Percentiles rank a stretch among this genome's conserved stretches.
Conservation (phyloP, 768 basidiomycete genomes). For the Russula compacta region DNA sequence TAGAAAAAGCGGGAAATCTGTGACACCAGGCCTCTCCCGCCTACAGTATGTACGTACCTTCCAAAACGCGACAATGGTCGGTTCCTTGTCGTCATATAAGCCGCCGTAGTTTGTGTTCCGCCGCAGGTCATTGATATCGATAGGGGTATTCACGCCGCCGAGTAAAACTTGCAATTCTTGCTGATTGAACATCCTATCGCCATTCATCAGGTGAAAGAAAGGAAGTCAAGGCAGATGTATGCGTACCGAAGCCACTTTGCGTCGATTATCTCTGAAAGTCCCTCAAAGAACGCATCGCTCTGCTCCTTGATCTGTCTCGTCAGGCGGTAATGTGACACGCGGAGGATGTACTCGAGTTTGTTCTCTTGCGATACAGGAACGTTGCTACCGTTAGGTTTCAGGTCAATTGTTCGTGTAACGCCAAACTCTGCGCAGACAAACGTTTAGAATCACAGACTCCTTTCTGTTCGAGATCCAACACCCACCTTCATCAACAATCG, state of each 20-base stretch:
- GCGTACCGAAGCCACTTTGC: constrained; percentile 73
- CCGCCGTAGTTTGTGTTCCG: constrained; percentile 78
- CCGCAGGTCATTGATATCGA: constrained; percentile 77
- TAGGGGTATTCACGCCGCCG: constrained; percentile 78
- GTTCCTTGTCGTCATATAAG: constrained; percentile 57
- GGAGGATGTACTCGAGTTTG: constrained; percentile 79
- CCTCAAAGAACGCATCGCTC: constrained; percentile 83
- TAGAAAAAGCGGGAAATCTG: background rate
- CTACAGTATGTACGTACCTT: constrained; percentile 41
- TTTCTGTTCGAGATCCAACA: background rate
- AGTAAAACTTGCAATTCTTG: constrained; percentile 89
- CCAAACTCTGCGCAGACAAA: constrained; percentile 61
- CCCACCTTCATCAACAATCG: constrained; percentile 76
- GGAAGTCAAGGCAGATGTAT: background rate
- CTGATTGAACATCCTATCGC: constrained; percentile 87
- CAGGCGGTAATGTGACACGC: constrained; percentile 81
- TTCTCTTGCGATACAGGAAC: constrained; percentile 85
- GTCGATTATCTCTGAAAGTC: constrained; percentile 87
- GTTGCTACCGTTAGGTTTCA: constrained; percentile 75
- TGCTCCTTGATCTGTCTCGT: constrained; percentile 83
- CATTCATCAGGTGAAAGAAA: background rate
- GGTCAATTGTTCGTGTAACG: constrained; percentile 60
- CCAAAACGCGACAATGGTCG: constrained; percentile 79
- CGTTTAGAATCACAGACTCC: background rate
- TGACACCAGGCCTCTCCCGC: background rate